Evolutionary conservation across 2,329 filamentous ascomycete genomes (phyloP).

Genomic region (Raffaelea ambrosiae): DNA sequence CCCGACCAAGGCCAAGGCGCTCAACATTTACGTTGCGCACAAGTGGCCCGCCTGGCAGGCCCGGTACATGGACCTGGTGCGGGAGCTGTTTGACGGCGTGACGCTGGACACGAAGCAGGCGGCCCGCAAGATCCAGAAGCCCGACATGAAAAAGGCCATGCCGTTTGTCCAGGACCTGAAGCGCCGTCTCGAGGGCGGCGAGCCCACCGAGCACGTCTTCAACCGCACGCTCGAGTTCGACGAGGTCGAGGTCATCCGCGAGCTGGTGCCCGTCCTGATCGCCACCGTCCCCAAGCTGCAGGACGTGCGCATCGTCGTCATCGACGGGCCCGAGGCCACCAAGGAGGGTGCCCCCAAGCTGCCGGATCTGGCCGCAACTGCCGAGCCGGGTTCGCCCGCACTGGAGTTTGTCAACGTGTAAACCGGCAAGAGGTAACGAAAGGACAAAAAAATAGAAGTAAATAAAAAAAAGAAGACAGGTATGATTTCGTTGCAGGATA

Average conservation of each 20-base stretch:
- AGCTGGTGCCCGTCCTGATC: slow-evolving; percentile 75
- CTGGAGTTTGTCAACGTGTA: slow-evolving; percentile 1
- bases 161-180: slow-evolving; percentile 87
- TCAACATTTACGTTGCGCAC: slow-evolving; percentile 75
- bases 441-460: not conserved
- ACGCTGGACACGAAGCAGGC: slow-evolving; percentile 67
- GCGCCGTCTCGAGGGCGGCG: slow-evolving; percentile 66
- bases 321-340: not conserved
- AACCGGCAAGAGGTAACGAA: not conserved
- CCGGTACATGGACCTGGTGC: slow-evolving; percentile 75
- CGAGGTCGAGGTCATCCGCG: slow-evolving; percentile 63
- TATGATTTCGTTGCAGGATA: not conserved
- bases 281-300: slow-evolving; percentile 49
- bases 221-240: slow-evolving; percentile 81
- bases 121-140: slow-evolving; percentile 69
- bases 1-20: slow-evolving; percentile 83
- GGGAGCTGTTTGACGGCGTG: slow-evolving; percentile 21
- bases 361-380: not conserved
- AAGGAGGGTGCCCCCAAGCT: no score
- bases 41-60: slow-evolving; percentile 87
- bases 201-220: slow-evolving; percentile 61
- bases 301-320: slow-evolving; percentile 30
- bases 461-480: not conserved
- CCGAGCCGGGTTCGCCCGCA: not conserved
- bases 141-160: slow-evolving; percentile 96